Evolutionary conservation across 306 rosid species (phyloP).

Genomic region (Quercus mongolica): DNA sequence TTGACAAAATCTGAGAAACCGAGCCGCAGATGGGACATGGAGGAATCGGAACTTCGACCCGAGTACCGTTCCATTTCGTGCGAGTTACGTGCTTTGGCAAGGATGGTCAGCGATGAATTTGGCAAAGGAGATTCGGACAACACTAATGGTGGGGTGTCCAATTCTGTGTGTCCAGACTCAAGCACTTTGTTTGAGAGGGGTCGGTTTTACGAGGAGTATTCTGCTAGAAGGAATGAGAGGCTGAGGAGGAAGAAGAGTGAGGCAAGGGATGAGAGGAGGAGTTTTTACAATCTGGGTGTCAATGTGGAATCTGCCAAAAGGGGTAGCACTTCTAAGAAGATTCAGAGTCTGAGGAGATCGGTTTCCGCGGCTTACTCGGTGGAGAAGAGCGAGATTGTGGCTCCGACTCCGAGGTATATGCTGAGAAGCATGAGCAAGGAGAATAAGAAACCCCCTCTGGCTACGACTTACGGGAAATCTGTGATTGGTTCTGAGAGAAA

Average conservation of each 20-base stretch:
- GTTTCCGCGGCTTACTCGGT: constrained; percentile 56
- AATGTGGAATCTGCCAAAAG: constrained; percentile 63
- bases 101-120: constrained; percentile 53
- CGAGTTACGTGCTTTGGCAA: constrained; percentile 55
- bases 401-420: constrained; percentile 84
- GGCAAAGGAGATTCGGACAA: constrained; percentile 27
- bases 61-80: constrained; percentile 72
- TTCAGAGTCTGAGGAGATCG: constrained; percentile 62
- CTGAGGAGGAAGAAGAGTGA: constrained; percentile 56
- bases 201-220: constrained; percentile 71
- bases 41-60: constrained; percentile 53
- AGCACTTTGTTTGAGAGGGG: constrained; percentile 64
- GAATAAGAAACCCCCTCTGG: constrained; percentile 73
- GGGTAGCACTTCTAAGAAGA: constrained; percentile 47
- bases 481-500: constrained; percentile 27
- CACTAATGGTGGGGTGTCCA: neutral
- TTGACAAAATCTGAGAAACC: constrained; percentile 51
- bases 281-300: constrained; percentile 54
- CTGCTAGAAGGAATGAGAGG: constrained; percentile 89
- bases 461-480: constrained; percentile 37
- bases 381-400: constrained; percentile 32
- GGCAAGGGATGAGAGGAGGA: constrained; percentile 23
- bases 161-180: constrained; percentile 15
- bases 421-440: constrained; percentile 85
- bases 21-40: constrained; percentile 22